Base-by-base conservation (phyloP, 2,329 filamentous ascomycete genomes). In the Sporothrix sp. region DNA sequence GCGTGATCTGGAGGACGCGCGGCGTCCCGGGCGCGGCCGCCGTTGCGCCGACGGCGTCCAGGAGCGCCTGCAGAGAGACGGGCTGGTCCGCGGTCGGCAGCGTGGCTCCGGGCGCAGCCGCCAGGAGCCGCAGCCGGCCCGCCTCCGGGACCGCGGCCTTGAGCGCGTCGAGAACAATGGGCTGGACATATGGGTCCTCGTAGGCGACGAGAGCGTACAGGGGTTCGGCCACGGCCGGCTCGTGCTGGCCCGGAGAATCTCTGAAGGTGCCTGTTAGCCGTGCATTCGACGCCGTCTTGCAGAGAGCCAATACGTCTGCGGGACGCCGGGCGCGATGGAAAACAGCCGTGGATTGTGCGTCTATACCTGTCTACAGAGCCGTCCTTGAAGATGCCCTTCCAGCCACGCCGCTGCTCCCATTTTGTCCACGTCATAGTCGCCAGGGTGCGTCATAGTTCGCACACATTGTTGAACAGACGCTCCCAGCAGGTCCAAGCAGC, bases 181-280 rank as follows among this genome's bases (percentile, higher is more conserved):
- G 87, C 61, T 96, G 87, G 8, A 97, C 87, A 63, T 97, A 98
- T 39, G 74, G 63, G 63, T 96, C 89, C 60, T 89, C 87, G 66
- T 95, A 96, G 62, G 88, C 76, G 60, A 96, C 72, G 46, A 91
- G 66, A 46, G 86, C 87, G 67, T 87, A 82, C 57, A 88, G 66
- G 36, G 69, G 66, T 50, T 68, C 45, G 28, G 60, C 58, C 2
- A 32, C 37, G 18, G 49, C 4, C 2, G 11, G 25, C 25, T 28
- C 6, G 25, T 28, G 25, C 25, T 6, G 5, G 25, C 25, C 25
- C 25, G 5, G 25, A 10, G 25, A 28, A 28, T 6, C 25, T 28
- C 25, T 10, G 25, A n/a, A n/a, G n/a, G n/a, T n/a, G n/a, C n/a
- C n/a, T n/a, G n/a, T n/a, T n/a, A n/a, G n/a, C n/a, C n/a, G n/a